phyloP scores from a whole-genome alignment of 768 basidiomycete species.

The Leccinum barrowsii region DNA sequence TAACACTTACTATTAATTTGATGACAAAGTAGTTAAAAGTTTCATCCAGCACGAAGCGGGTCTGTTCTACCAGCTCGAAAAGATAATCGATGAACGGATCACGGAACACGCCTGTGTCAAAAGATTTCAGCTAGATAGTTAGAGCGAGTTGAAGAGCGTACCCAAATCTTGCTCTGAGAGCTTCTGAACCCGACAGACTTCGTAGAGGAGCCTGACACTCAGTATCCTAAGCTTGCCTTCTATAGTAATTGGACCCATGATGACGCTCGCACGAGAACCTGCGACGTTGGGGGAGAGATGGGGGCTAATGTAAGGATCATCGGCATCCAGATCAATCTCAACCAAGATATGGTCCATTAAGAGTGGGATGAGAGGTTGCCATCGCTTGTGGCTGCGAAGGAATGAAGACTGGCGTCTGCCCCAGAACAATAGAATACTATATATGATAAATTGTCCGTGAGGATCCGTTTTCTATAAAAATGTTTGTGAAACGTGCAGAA shows the following conservation, averaged over 20 bases:
- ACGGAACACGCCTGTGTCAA: constrained; percentile 63
- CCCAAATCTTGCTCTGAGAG: constrained; percentile 75
- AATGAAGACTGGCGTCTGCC: constrained; percentile 68
- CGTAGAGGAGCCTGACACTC: constrained; percentile 76
- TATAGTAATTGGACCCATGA: constrained; percentile 57
- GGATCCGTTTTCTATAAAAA: constrained; percentile 72
- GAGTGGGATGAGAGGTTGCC: constrained; percentile 76
- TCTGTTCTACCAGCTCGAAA: constrained; percentile 92
- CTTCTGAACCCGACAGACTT: constrained; percentile 90
- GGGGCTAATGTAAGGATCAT: constrained; percentile 50
- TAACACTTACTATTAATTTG: constrained; percentile 74
- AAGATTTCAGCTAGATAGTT: constrained; percentile 4
- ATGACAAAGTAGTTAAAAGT: constrained; percentile 94
- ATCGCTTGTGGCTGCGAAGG: constrained; percentile 77
- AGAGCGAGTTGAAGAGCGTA: constrained; percentile 37
- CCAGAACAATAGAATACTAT: constrained; percentile 70
- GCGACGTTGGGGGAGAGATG: constrained; percentile 28
- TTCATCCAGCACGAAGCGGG: constrained; percentile 83
- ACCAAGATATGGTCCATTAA: constrained; percentile 83
- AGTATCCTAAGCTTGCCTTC: constrained; percentile 78
- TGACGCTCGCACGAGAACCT: constrained; percentile 38
- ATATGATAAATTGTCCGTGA: constrained; percentile 75
- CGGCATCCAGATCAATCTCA: constrained; percentile 75
- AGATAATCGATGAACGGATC: constrained; percentile 84
- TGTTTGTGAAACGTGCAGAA: constrained; percentile 4